Evolutionary conservation across 2,329 filamentous ascomycete species (phyloP), one percentile per base, ranked within the genome.

Genomic region (Penicillium sp.): DNA sequence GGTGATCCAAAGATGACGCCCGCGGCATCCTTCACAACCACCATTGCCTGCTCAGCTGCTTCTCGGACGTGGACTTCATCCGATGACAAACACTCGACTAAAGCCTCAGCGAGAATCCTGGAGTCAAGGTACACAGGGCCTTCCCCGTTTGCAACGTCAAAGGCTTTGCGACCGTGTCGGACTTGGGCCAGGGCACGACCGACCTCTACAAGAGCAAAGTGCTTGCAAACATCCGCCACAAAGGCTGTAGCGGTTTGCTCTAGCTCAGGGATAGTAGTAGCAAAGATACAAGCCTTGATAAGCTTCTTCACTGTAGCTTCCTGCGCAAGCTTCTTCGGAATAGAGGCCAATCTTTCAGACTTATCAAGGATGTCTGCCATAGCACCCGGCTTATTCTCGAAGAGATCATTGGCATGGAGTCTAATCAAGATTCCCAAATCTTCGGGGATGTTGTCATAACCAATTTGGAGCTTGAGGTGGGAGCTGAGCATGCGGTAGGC

Each of bases 171-270:
- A 56, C 81, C 85, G 64, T 93, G 89, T 75, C 93, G 93, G 61
- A 89, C 78, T 56, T 92, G 87, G 21, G 91, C 86, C 35, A 97
- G 81, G n/a, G 92, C 88, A 57, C 88, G 86, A 9, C 93, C 93
- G 25, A 99, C 82, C 73, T 99, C 94, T 31, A 99, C 80, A 45
- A 99, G 84, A 2, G 92, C 89, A 65, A 99, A 93, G 73, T 99
- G 95, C 51, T 88, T 88, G 69, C 91, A 95, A 10, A 97, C 80
- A 68, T 94, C 90, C 46, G 86, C 81, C 25, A 97, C 80, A 62
- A 99, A 89, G 6, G 84, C 74, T 38, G 86, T 85, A 0, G 93
- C 91, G 50, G 92, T 88, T 10, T 87, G 82, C 62, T 90, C 87
- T 61, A 97, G 86, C 35, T 93, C 90, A 0, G 90, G 86, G 9